phyloP scores from a whole-genome alignment of 768 basidiomycete genomes.

The Phlebiopsis gigantea region DNA sequence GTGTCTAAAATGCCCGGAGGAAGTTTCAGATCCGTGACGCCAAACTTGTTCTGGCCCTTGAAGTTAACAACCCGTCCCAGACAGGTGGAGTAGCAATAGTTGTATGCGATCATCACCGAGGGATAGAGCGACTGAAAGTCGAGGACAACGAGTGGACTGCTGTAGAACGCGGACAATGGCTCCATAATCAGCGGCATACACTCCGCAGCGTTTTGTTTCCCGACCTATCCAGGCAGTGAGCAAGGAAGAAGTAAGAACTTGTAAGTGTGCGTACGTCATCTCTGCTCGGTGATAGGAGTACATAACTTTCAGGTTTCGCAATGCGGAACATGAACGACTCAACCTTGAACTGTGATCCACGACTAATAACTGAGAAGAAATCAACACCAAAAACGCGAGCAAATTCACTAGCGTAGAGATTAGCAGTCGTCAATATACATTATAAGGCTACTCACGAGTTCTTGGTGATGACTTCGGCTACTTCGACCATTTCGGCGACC shows the following conservation, averaged over 20 bases:
- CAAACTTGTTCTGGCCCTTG: constrained; percentile 84
- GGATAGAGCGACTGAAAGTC: constrained; percentile 98
- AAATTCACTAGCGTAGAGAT: constrained; percentile 66
- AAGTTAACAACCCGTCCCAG: constrained; percentile 85
- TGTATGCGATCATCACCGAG: constrained; percentile 98
- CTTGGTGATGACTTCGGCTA: constrained; percentile 78
- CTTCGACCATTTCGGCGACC: constrained; percentile 76
- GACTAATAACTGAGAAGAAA: constrained; percentile 89
- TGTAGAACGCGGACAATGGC: constrained; percentile 89
- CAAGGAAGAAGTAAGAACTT: not conserved
- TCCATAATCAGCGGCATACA: constrained; percentile 96
- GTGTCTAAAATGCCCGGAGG: constrained; percentile 63
- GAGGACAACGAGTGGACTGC: constrained; percentile 85
- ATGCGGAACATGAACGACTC: constrained; percentile 99
- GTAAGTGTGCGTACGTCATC: constrained; percentile 52
- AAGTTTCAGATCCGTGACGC: constrained; percentile 68
- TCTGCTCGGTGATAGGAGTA: constrained; percentile 86
- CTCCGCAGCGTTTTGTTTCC: constrained; percentile 92
- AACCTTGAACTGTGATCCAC: constrained; percentile 98
- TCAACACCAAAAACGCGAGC: constrained; percentile 97
- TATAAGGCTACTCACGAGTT: constrained; percentile 62
- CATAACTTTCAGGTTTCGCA: constrained; percentile 90
- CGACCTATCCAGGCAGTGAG: constrained; percentile 57
- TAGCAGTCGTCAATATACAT: not conserved
- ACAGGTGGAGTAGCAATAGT: constrained; percentile 96